A percentile compares a stretch with the other conserved stretches of the same genome.
These are phyloP conservation scores for Zanthoxylum bungeanum DNA, from an alignment of 345 rosid species.

Conservation along the genomic window DNA sequence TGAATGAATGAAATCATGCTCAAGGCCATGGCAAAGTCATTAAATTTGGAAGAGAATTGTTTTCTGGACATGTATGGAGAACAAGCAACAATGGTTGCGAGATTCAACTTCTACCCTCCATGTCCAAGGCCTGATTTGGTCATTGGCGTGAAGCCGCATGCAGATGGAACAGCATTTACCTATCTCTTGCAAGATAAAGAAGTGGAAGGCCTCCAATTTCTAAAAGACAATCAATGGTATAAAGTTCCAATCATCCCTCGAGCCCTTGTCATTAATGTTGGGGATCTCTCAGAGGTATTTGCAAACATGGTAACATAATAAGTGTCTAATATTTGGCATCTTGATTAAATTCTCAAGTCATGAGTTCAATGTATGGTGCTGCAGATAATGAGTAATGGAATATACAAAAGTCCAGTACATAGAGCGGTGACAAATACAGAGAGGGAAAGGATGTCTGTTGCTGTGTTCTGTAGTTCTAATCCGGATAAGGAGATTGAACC, in stretches of 20 bases:
- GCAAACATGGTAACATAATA: neutral
- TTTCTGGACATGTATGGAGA: constrained; percentile 52
- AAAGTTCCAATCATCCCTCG: neutral
- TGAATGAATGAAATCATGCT: constrained; percentile 33
- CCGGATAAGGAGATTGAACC: constrained; percentile 30
- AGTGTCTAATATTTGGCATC: neutral
- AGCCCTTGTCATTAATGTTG: neutral
- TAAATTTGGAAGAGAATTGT: constrained; percentile 42
- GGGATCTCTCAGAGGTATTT: neutral
- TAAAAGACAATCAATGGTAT: neutral
- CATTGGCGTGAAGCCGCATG: constrained; percentile 17
- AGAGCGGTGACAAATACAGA: constrained; percentile 49
- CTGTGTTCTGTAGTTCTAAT: constrained; percentile 42
- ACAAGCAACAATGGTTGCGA: constrained; percentile 26
- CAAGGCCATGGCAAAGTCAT: constrained; percentile 50
- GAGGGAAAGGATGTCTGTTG: constrained; percentile 49
- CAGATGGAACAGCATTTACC: constrained; percentile 35
- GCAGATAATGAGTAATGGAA: constrained; percentile 69
- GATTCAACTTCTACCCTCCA: constrained; percentile 63
- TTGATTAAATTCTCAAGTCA: neutral
- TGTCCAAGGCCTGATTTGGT: constrained; percentile 20
- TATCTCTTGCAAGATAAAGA: neutral
- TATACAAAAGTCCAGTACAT: constrained; percentile 51
- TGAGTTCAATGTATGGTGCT: neutral
- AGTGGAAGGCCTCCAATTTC: neutral